A percentile compares a stretch with the other conserved stretches of the same genome.
Evolutionary conservation across 768 basidiomycete species (phyloP).

Genomic region (Pleurotus platypus): DNA sequence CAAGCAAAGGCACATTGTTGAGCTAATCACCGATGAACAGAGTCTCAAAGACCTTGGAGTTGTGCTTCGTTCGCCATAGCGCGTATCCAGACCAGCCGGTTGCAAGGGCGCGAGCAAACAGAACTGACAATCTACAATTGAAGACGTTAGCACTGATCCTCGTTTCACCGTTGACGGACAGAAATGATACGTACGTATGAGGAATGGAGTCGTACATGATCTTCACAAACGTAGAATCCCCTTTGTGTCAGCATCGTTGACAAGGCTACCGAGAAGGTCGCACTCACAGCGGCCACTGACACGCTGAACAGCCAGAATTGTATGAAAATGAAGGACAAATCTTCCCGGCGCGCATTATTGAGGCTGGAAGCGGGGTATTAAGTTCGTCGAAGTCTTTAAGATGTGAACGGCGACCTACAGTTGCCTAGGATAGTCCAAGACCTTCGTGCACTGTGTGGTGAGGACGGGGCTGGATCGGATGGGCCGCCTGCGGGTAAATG

Average conservation of each 20-base stretch:
- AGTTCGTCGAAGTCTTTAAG: background rate
- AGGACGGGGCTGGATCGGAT: slow-evolving; percentile 14
- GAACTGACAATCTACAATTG: slow-evolving; percentile 37
- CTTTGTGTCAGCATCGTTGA: background rate
- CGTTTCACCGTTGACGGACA: background rate
- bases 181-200: slow-evolving; percentile 37
- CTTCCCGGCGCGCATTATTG: slow-evolving; percentile 41
- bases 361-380: slow-evolving; percentile 25
- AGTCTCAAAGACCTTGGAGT: slow-evolving; percentile 28
- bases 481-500: background rate
- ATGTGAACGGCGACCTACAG: slow-evolving; percentile 27
- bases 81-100: slow-evolving; percentile 51
- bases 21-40: slow-evolving; percentile 26
- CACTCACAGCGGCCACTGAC: slow-evolving; percentile 34
- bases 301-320: slow-evolving; percentile 56
- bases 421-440: slow-evolving; percentile 40
- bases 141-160: background rate
- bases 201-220: slow-evolving; percentile 50
- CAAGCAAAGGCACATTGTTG: background rate
- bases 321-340: slow-evolving; percentile 40
- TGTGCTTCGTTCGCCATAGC: slow-evolving; percentile 40
- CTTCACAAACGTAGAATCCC: background rate
- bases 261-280: background rate
- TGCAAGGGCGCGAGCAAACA: slow-evolving; percentile 41
- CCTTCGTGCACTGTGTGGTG: slow-evolving; percentile 37